Percentiles rank a stretch among this genome's conserved stretches.
These are phyloP conservation scores for Suhomyces atakaporum DNA, from an alignment of 1,139 yeast species.

Conservation along the genomic window DNA sequence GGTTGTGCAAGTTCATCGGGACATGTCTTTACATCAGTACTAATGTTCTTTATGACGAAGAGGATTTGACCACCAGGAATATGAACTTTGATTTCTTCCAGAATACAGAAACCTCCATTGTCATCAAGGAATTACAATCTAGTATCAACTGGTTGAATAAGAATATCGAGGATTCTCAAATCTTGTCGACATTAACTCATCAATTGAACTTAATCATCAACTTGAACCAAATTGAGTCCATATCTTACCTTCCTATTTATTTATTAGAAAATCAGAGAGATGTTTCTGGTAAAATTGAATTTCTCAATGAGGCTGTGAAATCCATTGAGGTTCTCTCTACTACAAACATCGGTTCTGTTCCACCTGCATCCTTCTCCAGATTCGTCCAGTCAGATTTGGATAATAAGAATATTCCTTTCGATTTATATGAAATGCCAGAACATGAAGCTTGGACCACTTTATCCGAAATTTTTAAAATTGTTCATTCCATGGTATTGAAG, in stretches of 20 bases:
- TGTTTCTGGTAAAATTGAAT: constrained; percentile 6
- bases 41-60: constrained; percentile 74
- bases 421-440: constrained; percentile 29
- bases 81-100: constrained; percentile 51
- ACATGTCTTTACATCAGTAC: constrained; percentile 50
- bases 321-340: constrained; percentile 17
- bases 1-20: constrained; percentile 54
- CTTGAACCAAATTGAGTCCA: constrained; percentile 31
- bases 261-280: constrained; percentile 17
- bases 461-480: constrained; percentile 35
- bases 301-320: constrained; percentile 20
- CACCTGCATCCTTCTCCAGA: constrained; percentile 40
- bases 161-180: constrained; percentile 4
- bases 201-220: constrained; percentile 31
- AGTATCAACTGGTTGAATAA: constrained; percentile 16
- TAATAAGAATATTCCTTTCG: constrained; percentile 60
- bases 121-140: constrained; percentile 20
- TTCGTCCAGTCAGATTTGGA: constrained; percentile 57
- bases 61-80: constrained; percentile 65
- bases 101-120: constrained; percentile 25
- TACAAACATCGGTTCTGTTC: constrained; percentile 16
- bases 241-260: constrained; percentile 25
- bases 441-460: constrained; percentile 35
- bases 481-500: constrained; percentile 24
- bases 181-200: constrained; percentile 17